Percentiles rank a stretch among this genome's conserved stretches.
Conservation (phyloP, 2,329 filamentous ascomycete genomes). For the Diaporthe batatas region DNA sequence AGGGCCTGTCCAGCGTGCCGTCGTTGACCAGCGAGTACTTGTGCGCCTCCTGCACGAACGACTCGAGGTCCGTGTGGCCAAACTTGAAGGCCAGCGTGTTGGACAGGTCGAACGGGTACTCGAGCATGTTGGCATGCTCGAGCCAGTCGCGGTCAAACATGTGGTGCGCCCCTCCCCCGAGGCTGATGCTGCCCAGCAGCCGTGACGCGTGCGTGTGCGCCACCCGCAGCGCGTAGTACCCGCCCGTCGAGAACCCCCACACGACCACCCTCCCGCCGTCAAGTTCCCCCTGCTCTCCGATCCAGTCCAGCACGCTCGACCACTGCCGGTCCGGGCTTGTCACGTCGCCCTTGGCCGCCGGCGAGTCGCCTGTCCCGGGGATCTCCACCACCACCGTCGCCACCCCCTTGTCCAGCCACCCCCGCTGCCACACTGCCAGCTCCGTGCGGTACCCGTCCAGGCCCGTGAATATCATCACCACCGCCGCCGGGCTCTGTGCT, state of each 20-base stretch:
- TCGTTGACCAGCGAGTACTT: conserved; percentile 73
- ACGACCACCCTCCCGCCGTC: conserved; percentile 64
- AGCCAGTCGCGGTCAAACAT: conserved; percentile 73
- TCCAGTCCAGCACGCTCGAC: conserved; percentile 72
- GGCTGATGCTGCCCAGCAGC: conserved; percentile 69
- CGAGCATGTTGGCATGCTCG: conserved; percentile 72
- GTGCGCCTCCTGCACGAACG: conserved; percentile 67
- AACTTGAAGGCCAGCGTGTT: conserved; percentile 73
- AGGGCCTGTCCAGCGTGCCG: conserved; percentile 68
- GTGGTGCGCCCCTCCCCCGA: conserved; percentile 73
- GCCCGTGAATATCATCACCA: conserved; percentile 67
- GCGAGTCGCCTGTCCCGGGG: conserved; percentile 76
- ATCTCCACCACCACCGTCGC: conserved; percentile 73
- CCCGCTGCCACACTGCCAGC: conserved; percentile 71
- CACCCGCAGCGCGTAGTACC: conserved; percentile 77
- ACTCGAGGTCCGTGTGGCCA: conserved; percentile 69
- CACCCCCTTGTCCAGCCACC: conserved; percentile 75
- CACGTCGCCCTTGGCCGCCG: conserved; percentile 72
- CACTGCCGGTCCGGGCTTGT: conserved; percentile 71
- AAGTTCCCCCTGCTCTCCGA: not conserved
- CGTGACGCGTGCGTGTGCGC: conserved; percentile 73
- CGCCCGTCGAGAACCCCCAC: conserved; percentile 76
- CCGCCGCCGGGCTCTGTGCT: conserved; percentile 52
- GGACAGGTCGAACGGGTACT: conserved; percentile 72
- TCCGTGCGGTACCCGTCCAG: conserved; percentile 69